Conservation (phyloP, 805 yeast genomes). For the Cyberlindnera galapagoensis region DNA sequence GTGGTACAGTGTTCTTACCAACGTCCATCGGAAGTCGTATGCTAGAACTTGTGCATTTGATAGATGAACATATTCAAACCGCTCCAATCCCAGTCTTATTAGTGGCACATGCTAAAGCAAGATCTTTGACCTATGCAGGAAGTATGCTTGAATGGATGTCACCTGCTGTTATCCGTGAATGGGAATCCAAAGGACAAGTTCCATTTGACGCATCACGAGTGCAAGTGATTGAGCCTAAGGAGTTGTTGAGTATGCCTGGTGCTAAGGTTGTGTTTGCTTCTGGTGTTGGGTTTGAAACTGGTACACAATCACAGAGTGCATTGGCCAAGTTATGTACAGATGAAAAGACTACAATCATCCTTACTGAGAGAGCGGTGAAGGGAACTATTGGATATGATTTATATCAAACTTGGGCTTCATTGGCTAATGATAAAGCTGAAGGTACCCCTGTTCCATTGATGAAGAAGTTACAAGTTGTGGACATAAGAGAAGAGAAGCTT, state of each 20-base stretch:
- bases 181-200: conserved; percentile 67
- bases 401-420: conserved; percentile 44
- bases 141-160: conserved; percentile 97
- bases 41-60: conserved; percentile 65
- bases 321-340: conserved; percentile 52
- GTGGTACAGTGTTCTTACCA: conserved; percentile 81
- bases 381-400: conserved; percentile 45
- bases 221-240: conserved; percentile 50
- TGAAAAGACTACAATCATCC: conserved; percentile 60
- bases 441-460: conserved; percentile 55
- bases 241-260: conserved; percentile 48
- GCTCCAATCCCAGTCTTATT: conserved; percentile 62
- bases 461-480: conserved; percentile 34
- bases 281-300: conserved; percentile 57
- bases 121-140: conserved; percentile 73
- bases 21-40: conserved; percentile 76
- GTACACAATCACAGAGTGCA: conserved; percentile 50
- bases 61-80: conserved; percentile 55
- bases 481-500: conserved; percentile 41
- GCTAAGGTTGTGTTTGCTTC: conserved; percentile 80
- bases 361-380: conserved; percentile 59
- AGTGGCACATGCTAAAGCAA: conserved; percentile 72
- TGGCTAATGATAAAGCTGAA: conserved; percentile 36
- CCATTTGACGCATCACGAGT: conserved; percentile 74
- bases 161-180: conserved; percentile 71